Conservation (phyloP, 192 early-diverging fungal genomes). For the Coemansia sp. region DNA sequence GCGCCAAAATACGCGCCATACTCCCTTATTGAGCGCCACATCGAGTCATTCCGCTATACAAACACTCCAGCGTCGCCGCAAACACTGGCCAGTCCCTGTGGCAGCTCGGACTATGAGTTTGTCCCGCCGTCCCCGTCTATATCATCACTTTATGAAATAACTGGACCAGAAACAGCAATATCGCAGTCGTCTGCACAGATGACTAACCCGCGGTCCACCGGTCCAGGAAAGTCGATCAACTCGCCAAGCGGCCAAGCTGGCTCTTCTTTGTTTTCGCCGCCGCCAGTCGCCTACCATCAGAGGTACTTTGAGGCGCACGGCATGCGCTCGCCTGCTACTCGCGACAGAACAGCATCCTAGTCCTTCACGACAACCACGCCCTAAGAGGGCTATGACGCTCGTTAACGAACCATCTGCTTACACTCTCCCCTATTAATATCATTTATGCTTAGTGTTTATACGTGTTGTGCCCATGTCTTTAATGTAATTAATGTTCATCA, state of each 20-base stretch:
- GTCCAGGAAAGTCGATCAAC: slow-evolving; percentile 21
- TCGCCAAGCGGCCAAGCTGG: slow-evolving; percentile 26
- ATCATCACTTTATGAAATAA: slow-evolving; percentile 34
- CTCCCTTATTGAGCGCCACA: slow-evolving; percentile 28
- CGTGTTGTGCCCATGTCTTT: not conserved
- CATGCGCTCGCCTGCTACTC: not conserved
- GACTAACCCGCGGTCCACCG: slow-evolving; percentile 21
- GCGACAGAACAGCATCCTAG: not conserved
- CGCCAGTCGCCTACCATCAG: slow-evolving; percentile 23
- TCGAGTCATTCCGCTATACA: slow-evolving; percentile 23
- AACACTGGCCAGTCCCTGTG: slow-evolving; percentile 44
- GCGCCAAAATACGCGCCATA: slow-evolving; percentile 13
- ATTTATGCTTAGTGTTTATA: not conserved
- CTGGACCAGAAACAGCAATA: slow-evolving; percentile 11
- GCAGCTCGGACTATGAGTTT: slow-evolving; percentile 46
- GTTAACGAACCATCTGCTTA: not conserved
- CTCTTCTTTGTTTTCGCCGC: slow-evolving; percentile 40
- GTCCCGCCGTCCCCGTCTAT: slow-evolving; percentile 52
- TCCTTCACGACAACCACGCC: not conserved
- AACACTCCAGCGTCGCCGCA: slow-evolving; percentile 26
- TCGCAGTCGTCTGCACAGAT: slow-evolving; percentile 15
- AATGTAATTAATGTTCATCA: not conserved
- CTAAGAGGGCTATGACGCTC: not conserved
- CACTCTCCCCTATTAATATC: not conserved
- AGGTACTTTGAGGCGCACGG: slow-evolving; percentile 28